Evolutionary conservation across 371 early-diverging fungal genomes (phyloP).

Genomic region (Actinomortierella wolfii): DNA sequence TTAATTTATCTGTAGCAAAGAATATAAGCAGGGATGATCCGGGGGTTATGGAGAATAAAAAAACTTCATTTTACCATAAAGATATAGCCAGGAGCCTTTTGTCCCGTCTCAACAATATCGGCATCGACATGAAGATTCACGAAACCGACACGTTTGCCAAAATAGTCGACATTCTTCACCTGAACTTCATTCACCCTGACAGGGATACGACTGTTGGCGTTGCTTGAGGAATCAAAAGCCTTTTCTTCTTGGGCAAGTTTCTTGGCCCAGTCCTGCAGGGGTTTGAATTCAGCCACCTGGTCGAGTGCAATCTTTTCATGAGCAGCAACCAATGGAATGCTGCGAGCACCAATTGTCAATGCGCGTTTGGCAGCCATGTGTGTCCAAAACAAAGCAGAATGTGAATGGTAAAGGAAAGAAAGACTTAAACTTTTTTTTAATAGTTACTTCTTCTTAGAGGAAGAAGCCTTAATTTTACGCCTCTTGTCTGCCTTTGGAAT

Average conservation of each 20-base stretch:
- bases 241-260: slow-evolving; percentile 51
- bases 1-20: not conserved
- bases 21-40: not conserved
- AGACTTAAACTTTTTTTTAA: too few species aligned
- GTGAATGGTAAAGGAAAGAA: too few species aligned
- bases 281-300: slow-evolving; percentile 59
- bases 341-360: slow-evolving; percentile 35
- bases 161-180: slow-evolving; percentile 74
- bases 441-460: slow-evolving; percentile 58
- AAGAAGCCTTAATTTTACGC: slow-evolving; percentile 76
- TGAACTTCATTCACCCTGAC: slow-evolving; percentile 51
- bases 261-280: slow-evolving; percentile 68
- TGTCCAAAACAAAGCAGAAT: too few species aligned
- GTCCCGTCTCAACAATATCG: slow-evolving; percentile 51
- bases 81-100: slow-evolving; percentile 72
- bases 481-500: slow-evolving; percentile 96
- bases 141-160: slow-evolving; percentile 75
- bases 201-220: not conserved
- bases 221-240: slow-evolving; percentile 30
- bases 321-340: slow-evolving; percentile 40
- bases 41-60: not conserved
- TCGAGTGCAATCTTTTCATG: slow-evolving; percentile 43
- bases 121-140: slow-evolving; percentile 73
- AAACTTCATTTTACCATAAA: slow-evolving; percentile 64
- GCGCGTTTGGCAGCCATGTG: slow-evolving; percentile 31